phyloP scores from a whole-genome alignment of 208 protist species.

The Borovskyia barvae region DNA sequence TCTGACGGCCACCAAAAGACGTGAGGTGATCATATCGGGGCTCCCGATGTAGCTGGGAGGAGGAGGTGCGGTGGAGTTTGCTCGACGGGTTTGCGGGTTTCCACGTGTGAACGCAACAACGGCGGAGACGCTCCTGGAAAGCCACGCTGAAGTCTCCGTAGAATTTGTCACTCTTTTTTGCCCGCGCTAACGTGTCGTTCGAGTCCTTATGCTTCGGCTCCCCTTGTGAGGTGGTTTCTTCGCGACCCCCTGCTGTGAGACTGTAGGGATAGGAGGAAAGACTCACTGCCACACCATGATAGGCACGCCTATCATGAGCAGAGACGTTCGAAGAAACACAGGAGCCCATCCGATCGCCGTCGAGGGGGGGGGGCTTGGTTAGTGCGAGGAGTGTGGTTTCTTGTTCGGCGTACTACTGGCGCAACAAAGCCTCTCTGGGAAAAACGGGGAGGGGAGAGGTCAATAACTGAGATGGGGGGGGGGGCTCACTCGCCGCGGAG shows the following conservation, averaged over 20 bases:
- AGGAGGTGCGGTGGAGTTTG: too few relatives aligned
- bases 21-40: conserved; percentile 16
- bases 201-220: too few relatives aligned
- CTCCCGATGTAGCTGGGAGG: too few relatives aligned
- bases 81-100: too few relatives aligned
- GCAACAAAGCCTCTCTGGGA: not conserved
- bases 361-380: too few relatives aligned
- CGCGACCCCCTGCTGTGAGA: not conserved
- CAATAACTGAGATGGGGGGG: too few relatives aligned
- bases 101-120: not conserved
- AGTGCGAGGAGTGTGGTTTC: not conserved
- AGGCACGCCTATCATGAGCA: conserved; percentile 6
- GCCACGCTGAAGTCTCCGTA: not conserved
- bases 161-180: not conserved
- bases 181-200: not conserved
- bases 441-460: too few relatives aligned
- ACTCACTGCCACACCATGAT: conserved; percentile 9
- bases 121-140: conserved; percentile 6
- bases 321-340: conserved; percentile 1
- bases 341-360: conserved; percentile 7
- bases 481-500: too few relatives aligned
- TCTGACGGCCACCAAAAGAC: conserved; percentile 13
- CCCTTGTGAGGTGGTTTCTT: not conserved
- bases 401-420: not conserved
- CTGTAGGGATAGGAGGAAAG: too few relatives aligned